Conservation (phyloP, 306 rosid genomes). For the Dryas drummondii region DNA sequence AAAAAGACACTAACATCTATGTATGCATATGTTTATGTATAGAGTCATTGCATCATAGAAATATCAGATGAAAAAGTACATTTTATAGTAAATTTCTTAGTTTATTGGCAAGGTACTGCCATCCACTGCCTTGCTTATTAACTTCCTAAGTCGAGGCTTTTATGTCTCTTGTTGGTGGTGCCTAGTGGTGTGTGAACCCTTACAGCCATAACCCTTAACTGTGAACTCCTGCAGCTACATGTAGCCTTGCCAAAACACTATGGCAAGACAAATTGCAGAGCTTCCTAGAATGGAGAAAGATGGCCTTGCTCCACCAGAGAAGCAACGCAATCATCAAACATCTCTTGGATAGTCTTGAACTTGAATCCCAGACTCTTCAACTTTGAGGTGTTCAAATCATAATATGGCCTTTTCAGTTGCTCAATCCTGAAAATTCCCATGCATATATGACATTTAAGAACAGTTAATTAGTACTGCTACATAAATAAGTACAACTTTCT, state of each 20-base stretch:
- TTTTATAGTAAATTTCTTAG: background rate
- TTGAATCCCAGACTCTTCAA: conserved; percentile 55
- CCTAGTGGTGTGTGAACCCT: background rate
- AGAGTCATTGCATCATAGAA: too few species aligned
- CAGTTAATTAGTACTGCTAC: background rate
- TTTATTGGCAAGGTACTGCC: background rate
- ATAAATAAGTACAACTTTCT: background rate
- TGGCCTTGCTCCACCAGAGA: conserved; percentile 54
- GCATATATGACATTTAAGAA: too few species aligned
- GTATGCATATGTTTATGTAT: too few species aligned
- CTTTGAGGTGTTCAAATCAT: conserved; percentile 54
- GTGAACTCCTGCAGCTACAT: too few species aligned
- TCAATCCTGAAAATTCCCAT: conserved; percentile 48
- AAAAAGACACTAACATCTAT: too few species aligned
- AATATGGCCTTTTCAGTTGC: conserved; percentile 47
- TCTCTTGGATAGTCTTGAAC: conserved; percentile 64
- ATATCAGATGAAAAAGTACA: too few species aligned
- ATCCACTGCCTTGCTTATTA: background rate
- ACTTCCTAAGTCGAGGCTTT: background rate
- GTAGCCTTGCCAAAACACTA: background rate
- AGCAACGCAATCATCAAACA: conserved; percentile 80
- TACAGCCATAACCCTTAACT: background rate
- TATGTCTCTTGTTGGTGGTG: background rate
- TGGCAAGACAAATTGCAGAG: background rate
- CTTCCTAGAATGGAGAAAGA: conserved; percentile 24